Base-by-base conservation (phyloP, 768 basidiomycete genomes). In the Clitopilus hobsonii region DNA sequence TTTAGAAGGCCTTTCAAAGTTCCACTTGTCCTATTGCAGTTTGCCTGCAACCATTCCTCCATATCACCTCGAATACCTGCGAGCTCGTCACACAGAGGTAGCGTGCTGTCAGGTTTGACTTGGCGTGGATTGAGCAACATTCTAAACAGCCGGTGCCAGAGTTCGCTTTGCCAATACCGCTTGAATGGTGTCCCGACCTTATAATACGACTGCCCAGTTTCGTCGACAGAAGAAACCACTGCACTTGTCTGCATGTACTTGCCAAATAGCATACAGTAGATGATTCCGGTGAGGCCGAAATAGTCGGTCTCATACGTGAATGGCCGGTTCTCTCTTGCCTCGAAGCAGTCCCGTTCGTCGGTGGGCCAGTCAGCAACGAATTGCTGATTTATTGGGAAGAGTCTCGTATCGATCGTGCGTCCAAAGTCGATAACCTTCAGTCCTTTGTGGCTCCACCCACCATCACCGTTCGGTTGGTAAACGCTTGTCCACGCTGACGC, bases 251-350 rank as follows among this genome's bases (percentile, higher is more conserved):
- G 86, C 68, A 99, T 91, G 73, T 98, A 96, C 71, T 93, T 96
- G 23, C 95, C 95, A 65, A 94, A 98, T 26, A 99, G 81, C 85
- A 98, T 86, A 75, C 93, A 97, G 71, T 92, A 97, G 29, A 94
- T 81, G 63, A 98, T 88, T 45, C 94, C 88, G 0, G 92, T 94
- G 18, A 98, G 82, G n/a, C 97, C 97, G 65, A 85, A 93, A 69
- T 99, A 99, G 68, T 99, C 97, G 2, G 93, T 85, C 71, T 99
- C 91, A 72, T 84, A 97, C 55, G 89, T 94, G 97, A 96, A 99
- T 3, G 91, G 82, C 49, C 78, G 75, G 23, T 82, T 79, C 67
- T 93, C 85, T 49, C 90, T 83, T 63, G 96, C 86, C 75, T 98
- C 95, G 55, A 87, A 77, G 71, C 97, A 99, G 69, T 99, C 97